Evolutionary conservation across 108 stramenopile genomes (phyloP), one percentile per base, ranked within the genome.

Genomic region (Nannochloropsis gaditana): DNA sequence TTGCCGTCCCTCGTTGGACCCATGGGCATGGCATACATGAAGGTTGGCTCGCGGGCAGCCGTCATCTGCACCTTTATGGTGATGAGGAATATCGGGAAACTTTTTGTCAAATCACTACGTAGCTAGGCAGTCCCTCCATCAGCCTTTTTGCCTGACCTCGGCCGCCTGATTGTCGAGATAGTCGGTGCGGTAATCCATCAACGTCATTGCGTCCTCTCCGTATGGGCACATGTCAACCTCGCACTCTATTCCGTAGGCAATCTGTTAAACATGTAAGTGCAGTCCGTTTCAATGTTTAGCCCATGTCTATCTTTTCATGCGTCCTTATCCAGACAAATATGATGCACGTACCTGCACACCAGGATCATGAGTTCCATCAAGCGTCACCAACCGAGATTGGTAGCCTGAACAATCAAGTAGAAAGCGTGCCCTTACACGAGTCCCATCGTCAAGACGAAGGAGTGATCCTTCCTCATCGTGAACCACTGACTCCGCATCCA

Each of bases 21-120:
- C 42, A 98, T 86, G 44, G 97, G 97, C 97, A 98, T 98, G 80
- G 92, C 97, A 86, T 98, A 98, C 94, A 96, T 95, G 89, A 98
- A 98, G 15, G 96, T 96, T 2, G 96, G 96, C n/a, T 89, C 93
- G 9, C 87, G 89, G 80, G 83, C 91, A 45, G 85, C 41, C 9
- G 42, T 45, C 88, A 31, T 19, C 41, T 83, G 31, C 31, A 31
- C 31, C 31, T 31, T 31, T 31, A 31, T 31, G 31, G 31, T 31
- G 31, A 31, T 31, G 31, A 31, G 31, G 31, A 31, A 31, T 31
- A 31, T 31, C 31, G 31, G 31, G 31, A 31, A 31, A 31, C 31
- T 0, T 31, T 31, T 31, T 31, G 31, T 31, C 31, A 31, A 31
- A 31, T 31, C 31, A 31, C 31, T 31, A 31, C 31, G 31, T 31